Percentiles rank a stretch among this genome's conserved stretches.
phyloP scores from a whole-genome alignment of 2,329 filamentous ascomycete genomes.

The Fusarium floridanum region DNA sequence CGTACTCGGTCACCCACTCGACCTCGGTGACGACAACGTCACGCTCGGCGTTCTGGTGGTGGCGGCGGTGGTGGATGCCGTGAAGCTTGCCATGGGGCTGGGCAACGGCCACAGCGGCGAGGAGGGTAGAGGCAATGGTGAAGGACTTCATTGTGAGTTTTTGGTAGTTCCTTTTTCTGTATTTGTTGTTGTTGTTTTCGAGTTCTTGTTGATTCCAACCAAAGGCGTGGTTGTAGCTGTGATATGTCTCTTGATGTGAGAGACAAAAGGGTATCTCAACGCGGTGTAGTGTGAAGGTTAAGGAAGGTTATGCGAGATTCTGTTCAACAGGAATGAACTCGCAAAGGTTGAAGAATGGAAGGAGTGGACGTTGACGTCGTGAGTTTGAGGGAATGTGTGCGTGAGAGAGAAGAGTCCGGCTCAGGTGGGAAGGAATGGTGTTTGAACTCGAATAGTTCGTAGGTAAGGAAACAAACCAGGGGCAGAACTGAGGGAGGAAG shows the following conservation, averaged over 20 bases:
- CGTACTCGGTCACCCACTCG: constrained; percentile 65
- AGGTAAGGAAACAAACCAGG: constrained; percentile 39
- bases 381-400: constrained; percentile 42
- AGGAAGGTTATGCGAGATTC: constrained; percentile 41
- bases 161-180: constrained; percentile 21
- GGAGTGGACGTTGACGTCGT: constrained; percentile 41
- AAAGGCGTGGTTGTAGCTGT: constrained; percentile 39
- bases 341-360: constrained; percentile 38
- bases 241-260: constrained; percentile 27
- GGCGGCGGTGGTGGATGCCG: constrained; percentile 55
- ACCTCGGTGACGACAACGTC: constrained; percentile 60
- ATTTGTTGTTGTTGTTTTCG: constrained; percentile 12
- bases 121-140: constrained; percentile 48
- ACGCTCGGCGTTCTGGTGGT: constrained; percentile 53
- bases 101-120: constrained; percentile 61
- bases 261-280: constrained; percentile 44
- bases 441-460: constrained; percentile 45
- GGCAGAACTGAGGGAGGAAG: constrained; percentile 40
- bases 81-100: constrained; percentile 58
- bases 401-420: constrained; percentile 47
- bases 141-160: constrained; percentile 58
- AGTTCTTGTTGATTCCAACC: constrained; percentile 35
- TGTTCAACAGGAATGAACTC: constrained; percentile 49
- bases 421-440: constrained; percentile 47
- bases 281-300: constrained; percentile 27